Evolutionary conservation across 352 stramenopile genomes (phyloP), one percentile per base, ranked within the genome.

Genomic region (Globisporangium splendens): DNA sequence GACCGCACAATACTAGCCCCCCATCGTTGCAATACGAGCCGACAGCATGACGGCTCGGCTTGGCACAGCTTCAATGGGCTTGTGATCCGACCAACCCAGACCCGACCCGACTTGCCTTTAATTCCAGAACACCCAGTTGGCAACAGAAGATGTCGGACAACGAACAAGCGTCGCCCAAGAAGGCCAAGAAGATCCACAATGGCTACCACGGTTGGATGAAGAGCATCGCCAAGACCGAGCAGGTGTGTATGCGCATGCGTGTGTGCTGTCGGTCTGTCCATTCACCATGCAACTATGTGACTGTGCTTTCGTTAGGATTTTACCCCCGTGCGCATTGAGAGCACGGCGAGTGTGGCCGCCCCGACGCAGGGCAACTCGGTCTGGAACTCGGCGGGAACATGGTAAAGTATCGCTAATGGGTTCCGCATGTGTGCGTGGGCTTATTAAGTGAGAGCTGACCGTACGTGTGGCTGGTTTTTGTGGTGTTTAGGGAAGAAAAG

Each of bases 151-250:
- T 56, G 56, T 43, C 65, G 49, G 77, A 74, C 58, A 77, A 80
- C 56, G 78, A 92, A 42, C 80, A 75, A 35, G 65, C 56, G 41
- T 56, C 72, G 4, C 49, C 57, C 8, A 35, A 35, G 46, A 33
- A 35, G 33, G 18, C 39, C 48, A 68, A 74, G 60, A 89, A 90
- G 76, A 75, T 93, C 41, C 85, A 94, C 70, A 72, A 68, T 15
- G 85, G 85, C 56, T 94, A 94, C 69, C 83, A 94, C 59, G 85
- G 85, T 51, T 94, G 85, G 85, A 91, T 92, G 82, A 92, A 92
- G 76, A 77, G 70, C n/a, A 91, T 94, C 61, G 58, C 83, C 20
- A 89, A 91, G 69, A 94, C 73, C 18, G 66, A 64, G n/a, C 80
- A 92, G 56, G 83, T 91, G 35, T 3, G 63, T 46, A 31, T 31